A percentile compares a stretch with the other conserved stretches of the same genome.
These are phyloP conservation scores for Trichosporon sp. DNA, from an alignment of 1,284 basidiomycete genomes.

Conservation along the genomic window DNA sequence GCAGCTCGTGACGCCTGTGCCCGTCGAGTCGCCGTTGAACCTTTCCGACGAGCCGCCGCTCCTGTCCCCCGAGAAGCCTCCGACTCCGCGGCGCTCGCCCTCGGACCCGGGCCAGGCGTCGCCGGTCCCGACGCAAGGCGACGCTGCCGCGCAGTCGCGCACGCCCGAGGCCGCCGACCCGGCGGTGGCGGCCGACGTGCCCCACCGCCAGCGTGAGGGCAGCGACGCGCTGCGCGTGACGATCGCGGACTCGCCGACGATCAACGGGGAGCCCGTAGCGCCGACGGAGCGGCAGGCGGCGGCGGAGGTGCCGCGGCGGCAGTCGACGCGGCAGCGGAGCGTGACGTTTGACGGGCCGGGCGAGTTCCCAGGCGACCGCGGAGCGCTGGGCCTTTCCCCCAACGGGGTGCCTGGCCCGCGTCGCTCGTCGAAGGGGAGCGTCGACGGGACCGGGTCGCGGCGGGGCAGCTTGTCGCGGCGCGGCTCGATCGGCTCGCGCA, in stretches of 20 bases:
- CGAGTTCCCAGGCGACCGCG: neutral
- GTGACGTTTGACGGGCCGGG: conserved; percentile 1
- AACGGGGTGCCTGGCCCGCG: neutral
- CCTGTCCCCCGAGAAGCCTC: neutral
- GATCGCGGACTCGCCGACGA: neutral
- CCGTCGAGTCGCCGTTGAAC: neutral
- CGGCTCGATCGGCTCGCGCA: neutral
- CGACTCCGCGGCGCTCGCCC: neutral
- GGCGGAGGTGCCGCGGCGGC: neutral
- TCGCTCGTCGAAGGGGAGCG: neutral
- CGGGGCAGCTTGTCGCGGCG: neutral
- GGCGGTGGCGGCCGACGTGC: neutral
- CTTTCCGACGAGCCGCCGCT: neutral
- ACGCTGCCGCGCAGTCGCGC: too few relatives aligned
- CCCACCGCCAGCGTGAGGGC: neutral
- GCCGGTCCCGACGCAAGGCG: neutral
- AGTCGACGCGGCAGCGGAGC: conserved; percentile 1
- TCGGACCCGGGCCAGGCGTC: neutral
- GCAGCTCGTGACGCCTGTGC: neutral
- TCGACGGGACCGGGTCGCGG: neutral
- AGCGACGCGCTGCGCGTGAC: neutral
- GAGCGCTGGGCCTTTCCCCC: neutral
- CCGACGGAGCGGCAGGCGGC: neutral
- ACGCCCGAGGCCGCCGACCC: too few relatives aligned
- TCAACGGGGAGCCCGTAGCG: neutral